These are phyloP conservation scores for Candida insectorum DNA, from an alignment of 805 yeast species.

Conservation along the genomic window DNA sequence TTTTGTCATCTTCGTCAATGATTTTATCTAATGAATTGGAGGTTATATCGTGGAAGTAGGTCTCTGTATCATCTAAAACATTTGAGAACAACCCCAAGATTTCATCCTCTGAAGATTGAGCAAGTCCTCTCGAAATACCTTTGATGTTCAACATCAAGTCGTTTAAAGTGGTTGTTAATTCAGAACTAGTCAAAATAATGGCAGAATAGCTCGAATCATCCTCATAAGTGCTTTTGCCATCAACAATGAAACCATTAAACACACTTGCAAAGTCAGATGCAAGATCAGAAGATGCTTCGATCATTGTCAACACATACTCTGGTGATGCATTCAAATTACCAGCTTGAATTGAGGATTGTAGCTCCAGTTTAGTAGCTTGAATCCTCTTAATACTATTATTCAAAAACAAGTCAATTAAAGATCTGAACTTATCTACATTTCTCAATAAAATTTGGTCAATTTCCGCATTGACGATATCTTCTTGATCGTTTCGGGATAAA, in stretches of 20 bases:
- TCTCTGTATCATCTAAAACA: slow-evolving; percentile 58
- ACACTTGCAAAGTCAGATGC: slow-evolving; percentile 80
- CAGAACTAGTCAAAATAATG: slow-evolving; percentile 60
- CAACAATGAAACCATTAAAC: slow-evolving; percentile 72
- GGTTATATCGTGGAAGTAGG: slow-evolving; percentile 57
- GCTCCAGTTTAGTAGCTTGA: slow-evolving; percentile 67
- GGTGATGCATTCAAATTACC: slow-evolving; percentile 78
- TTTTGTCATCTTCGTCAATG: slow-evolving; percentile 57
- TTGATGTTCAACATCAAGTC: slow-evolving; percentile 66
- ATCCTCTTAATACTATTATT: slow-evolving; percentile 66
- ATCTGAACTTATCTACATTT: slow-evolving; percentile 47
- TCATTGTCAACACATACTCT: slow-evolving; percentile 59
- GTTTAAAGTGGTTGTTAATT: slow-evolving; percentile 56
- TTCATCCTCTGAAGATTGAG: slow-evolving; percentile 52
- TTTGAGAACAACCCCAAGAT: slow-evolving; percentile 48
- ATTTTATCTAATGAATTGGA: slow-evolving; percentile 50
- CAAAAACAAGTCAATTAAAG: slow-evolving; percentile 67
- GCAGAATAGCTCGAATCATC: slow-evolving; percentile 55
- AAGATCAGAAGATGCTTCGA: slow-evolving; percentile 65
- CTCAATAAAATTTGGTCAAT: slow-evolving; percentile 50
- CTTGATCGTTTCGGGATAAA: slow-evolving; percentile 45
- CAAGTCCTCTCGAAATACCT: slow-evolving; percentile 59
- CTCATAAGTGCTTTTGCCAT: slow-evolving; percentile 52
- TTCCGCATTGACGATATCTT: slow-evolving; percentile 54
- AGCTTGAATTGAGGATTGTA: slow-evolving; percentile 77